Base-by-base conservation (phyloP, 257 asterid genomes). In the Solanum virginianum region DNA sequence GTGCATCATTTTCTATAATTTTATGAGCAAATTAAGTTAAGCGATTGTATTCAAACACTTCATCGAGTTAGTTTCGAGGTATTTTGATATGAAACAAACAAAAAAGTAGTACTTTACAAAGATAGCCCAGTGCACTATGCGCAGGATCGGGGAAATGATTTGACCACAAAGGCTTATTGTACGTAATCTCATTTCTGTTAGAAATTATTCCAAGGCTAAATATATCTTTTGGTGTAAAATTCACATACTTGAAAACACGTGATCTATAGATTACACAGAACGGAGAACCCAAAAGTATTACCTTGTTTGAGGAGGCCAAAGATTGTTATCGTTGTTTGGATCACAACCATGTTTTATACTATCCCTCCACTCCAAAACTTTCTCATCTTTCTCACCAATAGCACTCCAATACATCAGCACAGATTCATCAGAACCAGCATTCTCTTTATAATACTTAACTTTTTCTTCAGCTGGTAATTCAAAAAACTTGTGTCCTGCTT, bases 351-450 rank as follows among this genome's bases (percentile, higher is more conserved):
- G 93, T 57, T 74, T 11, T 15, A 92, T 90, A 87, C 74, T 84
- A 89, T 92, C 93, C 65, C 91, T 90, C 95, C 94, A 92, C 85
- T 89, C 93, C 85, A 91, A 72, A 72, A 85, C 90, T 75, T 87
- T 89, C 81, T 88, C 93, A 10, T 91, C 87, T 45, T 88, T 24
- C 0, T 59, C 84, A 39, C 74, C 74, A 59, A 81, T 59, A 4
- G 59, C 74, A 63, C 57, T 59, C 56, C 56, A 63, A 59, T 1
- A 81, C 88, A 92, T 12, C 86, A 85, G 66, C 16, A 90, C 92
- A 13, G 88, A 83, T 4, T 77, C 86, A 84, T 88, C 32, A 7
- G 90, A 88, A 8, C 91, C 80, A 68, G 1, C 22, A 14, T 86
- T 92, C 16, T 87, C 92, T 86, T 88, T 91, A 85, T 87, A 82